Conservation (phyloP, 805 yeast genomes). For the Candida andamanensis region DNA sequence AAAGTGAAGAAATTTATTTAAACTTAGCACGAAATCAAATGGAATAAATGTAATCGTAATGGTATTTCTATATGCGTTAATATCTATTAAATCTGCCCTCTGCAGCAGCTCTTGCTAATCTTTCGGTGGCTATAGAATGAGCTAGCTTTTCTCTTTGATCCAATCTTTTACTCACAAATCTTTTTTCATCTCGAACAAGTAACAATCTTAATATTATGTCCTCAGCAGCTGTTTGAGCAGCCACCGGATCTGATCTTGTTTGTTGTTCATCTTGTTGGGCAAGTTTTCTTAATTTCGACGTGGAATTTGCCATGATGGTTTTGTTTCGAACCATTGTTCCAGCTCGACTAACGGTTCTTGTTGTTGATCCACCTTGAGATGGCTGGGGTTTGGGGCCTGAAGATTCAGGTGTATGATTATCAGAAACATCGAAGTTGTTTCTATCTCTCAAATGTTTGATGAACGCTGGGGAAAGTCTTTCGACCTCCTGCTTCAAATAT, state of each 20-base stretch:
- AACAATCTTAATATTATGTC: slow-evolving; percentile 70
- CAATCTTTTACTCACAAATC: slow-evolving; percentile 54
- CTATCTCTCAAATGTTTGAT: slow-evolving; percentile 44
- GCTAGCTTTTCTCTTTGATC: slow-evolving; percentile 58
- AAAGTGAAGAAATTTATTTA: too few species aligned
- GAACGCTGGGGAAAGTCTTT: slow-evolving; percentile 52
- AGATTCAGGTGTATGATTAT: not conserved
- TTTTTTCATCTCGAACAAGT: slow-evolving; percentile 57
- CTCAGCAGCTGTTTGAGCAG: slow-evolving; percentile 46
- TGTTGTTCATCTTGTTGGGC: slow-evolving; percentile 41
- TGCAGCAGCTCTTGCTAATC: slow-evolving; percentile 43
- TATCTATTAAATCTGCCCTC: slow-evolving; percentile 26
- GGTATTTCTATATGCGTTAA: slow-evolving; percentile 2
- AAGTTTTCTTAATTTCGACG: slow-evolving; percentile 48
- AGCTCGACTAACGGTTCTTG: slow-evolving; percentile 25
- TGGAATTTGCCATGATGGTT: slow-evolving; percentile 70
- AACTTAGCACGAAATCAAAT: slow-evolving; percentile 1
- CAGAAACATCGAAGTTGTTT: slow-evolving; percentile 33
- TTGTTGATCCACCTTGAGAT: not conserved
- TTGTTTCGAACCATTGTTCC: slow-evolving; percentile 55
- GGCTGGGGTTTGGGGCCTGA: too few species aligned
- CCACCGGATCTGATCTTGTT: slow-evolving; percentile 38
- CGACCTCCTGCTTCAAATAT: slow-evolving; percentile 53
- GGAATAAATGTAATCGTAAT: slow-evolving; percentile 5
- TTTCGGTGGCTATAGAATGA: slow-evolving; percentile 50